Evolutionary conservation across 2,329 filamentous ascomycete species (phyloP).

Genomic region (Sclerotinia glacialis): DNA sequence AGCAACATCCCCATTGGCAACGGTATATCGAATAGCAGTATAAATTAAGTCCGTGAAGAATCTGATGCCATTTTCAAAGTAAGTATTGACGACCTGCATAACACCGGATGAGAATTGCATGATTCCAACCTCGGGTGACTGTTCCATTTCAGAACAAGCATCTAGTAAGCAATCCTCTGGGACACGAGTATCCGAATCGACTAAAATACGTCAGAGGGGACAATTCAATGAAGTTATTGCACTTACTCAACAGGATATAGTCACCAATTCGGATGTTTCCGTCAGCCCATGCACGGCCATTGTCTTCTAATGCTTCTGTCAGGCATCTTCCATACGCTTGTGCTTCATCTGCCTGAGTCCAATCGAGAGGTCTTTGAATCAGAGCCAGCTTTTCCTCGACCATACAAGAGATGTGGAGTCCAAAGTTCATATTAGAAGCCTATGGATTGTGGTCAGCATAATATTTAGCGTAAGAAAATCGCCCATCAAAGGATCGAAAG

Average conservation of each 20-base stretch:
- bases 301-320: constrained; percentile 62
- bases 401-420: constrained; percentile 63
- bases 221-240: background rate
- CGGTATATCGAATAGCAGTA: constrained; percentile 73
- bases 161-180: constrained; percentile 75
- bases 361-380: constrained; percentile 56
- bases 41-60: constrained; percentile 75
- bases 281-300: constrained; percentile 74
- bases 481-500: background rate
- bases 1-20: constrained; percentile 72
- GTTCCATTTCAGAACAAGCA: constrained; percentile 78
- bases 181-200: constrained; percentile 77
- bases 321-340: constrained; percentile 64
- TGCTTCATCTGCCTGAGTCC: constrained; percentile 68
- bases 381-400: constrained; percentile 66
- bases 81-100: constrained; percentile 74
- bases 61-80: constrained; percentile 68
- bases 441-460: constrained; percentile 40
- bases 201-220: constrained; percentile 30
- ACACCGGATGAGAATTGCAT: constrained; percentile 75
- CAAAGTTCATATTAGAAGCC: constrained; percentile 73
- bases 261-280: constrained; percentile 84
- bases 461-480: background rate
- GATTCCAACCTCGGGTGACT: constrained; percentile 73
- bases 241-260: constrained; percentile 66